Evolutionary conservation across 2,329 filamentous ascomycete species (phyloP), one percentile per base, ranked within the genome.

Genomic region (Periglandula ipomoeae): DNA sequence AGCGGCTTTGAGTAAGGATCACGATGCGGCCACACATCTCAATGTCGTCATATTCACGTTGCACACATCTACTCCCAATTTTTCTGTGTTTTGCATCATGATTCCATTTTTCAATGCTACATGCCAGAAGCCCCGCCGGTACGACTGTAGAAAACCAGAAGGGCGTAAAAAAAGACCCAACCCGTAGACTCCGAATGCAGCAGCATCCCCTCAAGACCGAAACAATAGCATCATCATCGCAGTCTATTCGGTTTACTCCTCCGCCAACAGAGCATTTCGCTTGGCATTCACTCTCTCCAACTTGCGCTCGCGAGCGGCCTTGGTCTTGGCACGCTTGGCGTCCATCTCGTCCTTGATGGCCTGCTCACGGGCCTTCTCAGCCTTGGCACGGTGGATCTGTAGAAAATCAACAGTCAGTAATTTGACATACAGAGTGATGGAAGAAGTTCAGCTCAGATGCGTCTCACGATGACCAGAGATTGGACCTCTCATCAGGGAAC

Each of bases 331-430:
- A 79, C 93, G 89, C 85, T 95, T 97, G 81, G 87, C 89, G 72
- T 97, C 93, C 93, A 98, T 98, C 81, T 97, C 90, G 72, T 97
- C 90, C 86, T 95, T 91, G 75, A 98, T 83, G 68, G 84, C 76
- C 76, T 84, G 84, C 86, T 97, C 93, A 75, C 93, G 93, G 60
- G 83, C 82, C 81, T 95, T 94, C 88, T 98, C 93, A 66, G 93
- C 93, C 88, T 98, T 98, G 79, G 93, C 93, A 77, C 90, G 94
- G 87, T 98, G 93, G 72, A 98, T 97, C 93, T 98, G 67, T 48
- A 48, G 3, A 7, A 11, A 13, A 20, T n/a, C n/a, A n/a, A n/a
- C n/a, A 15, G 11, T 39, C 19, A 39, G 11, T 20, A 39, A 42
- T 30, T 19, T 40, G 5, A 15, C 11, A 20, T 17, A 20, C 5